Base-by-base conservation (phyloP, 2,329 filamentous ascomycete genomes). In the Diaporthe australafricana region DNA sequence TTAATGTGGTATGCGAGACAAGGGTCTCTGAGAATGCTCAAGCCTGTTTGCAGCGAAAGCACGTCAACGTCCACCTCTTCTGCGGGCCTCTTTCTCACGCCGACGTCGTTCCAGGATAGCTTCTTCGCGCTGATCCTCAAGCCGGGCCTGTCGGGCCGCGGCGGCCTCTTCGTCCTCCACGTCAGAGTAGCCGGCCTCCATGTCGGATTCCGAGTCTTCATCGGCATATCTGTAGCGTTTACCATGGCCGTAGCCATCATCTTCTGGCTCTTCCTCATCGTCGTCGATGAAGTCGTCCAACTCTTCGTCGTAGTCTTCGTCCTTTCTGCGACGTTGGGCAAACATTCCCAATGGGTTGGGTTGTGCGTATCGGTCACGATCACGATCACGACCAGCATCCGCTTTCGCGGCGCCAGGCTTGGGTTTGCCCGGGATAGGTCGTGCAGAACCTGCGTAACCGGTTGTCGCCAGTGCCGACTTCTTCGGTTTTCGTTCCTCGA, bases 181-280 rank as follows among this genome's bases (percentile, higher is more conserved):
- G 76, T 95, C 93, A 73, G 91, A 91, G 47, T 92, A 80, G 42
- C 92, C 92, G 2, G 92, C 93, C 80, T 95, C 93, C 92, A 95
- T 95, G 76, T 94, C 93, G 7, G 92, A 94, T 6, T 91, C 93
- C 7, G 80, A 89, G 69, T 92, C 92, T 0, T 90, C 91, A 3
- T 84, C 87, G 74, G 93, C 86, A 73, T 88, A 87, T 7, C 82
- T 81, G 40, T 81, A 83, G 9, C 82, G 80, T 5, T 75, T 77
- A 30, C 76, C 75, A 52, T 77, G 77, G n/a, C 75, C 76, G 14
- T 63, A 76, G 2, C 79, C 81, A 0, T 87, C 84, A 6, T 81
- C 83, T 16, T 88, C 60, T 38, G 60, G 60, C 60, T 65, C 87
- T 0, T 90, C 88, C 16, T 90, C 88, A 53, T 90, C 88, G 72